A percentile compares a stretch with the other conserved stretches of the same genome.
phyloP scores from a whole-genome alignment of 768 basidiomycete genomes.

The Tulasnella sp. region DNA sequence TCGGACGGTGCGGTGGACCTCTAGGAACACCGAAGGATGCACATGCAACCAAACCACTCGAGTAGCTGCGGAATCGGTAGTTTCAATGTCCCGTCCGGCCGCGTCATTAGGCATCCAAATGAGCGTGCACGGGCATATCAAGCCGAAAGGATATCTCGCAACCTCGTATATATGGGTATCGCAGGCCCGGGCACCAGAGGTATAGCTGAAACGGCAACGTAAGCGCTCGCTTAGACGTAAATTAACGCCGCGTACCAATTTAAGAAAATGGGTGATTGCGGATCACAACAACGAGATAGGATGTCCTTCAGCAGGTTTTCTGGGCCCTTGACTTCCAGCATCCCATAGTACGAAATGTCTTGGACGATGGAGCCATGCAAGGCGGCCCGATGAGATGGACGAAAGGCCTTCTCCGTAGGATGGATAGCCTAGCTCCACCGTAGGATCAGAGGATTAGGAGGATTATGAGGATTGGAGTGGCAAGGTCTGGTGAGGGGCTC shows the following conservation, averaged over 20 bases:
- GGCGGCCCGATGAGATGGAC: constrained; percentile 87
- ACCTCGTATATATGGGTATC: constrained; percentile 66
- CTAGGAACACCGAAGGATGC: constrained; percentile 69
- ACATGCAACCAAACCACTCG: constrained; percentile 69
- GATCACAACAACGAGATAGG: constrained; percentile 60
- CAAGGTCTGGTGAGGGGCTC: constrained; percentile 32
- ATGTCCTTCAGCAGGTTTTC: constrained; percentile 52
- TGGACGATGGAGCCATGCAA: constrained; percentile 81
- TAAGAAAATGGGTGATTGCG: constrained; percentile 56
- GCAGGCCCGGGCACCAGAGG: constrained; percentile 60
- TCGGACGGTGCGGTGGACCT: constrained; percentile 53
- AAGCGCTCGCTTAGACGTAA: background rate
- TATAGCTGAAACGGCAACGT: constrained; percentile 47
- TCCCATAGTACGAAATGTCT: constrained; percentile 80
- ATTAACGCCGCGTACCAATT: constrained; percentile 47
- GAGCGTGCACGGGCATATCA: constrained; percentile 67
- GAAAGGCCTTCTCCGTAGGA: constrained; percentile 88
- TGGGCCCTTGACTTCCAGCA: constrained; percentile 69
- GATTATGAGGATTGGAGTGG: background rate
- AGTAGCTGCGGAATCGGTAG: background rate
- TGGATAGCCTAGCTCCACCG: constrained; percentile 56
- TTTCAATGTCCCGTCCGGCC: background rate
- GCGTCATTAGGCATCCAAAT: constrained; percentile 59
- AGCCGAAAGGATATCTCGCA: constrained; percentile 59
- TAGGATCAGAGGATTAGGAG: background rate